Base-by-base conservation (phyloP, 1,139 yeast genomes). In the Yamadazyma sp. region DNA sequence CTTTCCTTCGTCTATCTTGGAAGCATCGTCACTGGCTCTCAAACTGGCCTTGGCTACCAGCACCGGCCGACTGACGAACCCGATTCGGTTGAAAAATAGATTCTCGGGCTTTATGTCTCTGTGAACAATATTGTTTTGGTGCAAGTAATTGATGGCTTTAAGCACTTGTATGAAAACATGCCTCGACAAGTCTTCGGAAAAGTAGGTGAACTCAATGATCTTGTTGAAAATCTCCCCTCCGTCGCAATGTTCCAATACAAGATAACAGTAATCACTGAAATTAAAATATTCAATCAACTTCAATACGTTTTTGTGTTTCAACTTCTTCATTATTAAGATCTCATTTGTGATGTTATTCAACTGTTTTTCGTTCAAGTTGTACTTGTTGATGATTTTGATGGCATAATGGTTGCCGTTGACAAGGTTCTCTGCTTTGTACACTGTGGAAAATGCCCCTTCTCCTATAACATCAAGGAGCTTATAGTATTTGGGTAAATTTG, bases 211-310 rank as follows among this genome's bases (percentile, higher is more conserved):
- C 51, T 88, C 84, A 29, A 92, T 95, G 53, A 92, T 89, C 60
- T 89, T 94, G 54, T 89, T 92, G 65, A 92, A 92, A 27, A 92
- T 81, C 63, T 94, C 98, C 20, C 98, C 98, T 14, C 98, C 98
- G 38, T 83, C 78, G 37, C 92, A 83, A 40, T 87, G 73, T 58
- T 94, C 98, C 50, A 91, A 80, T 7, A 92, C 73, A 41, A 92
- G 80, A 59, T 82, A 92, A 58, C 88, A 87, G 58, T 79, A 76
- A 26, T 79, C 77, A 24, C 68, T 66, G 20, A 64, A 55, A 42
- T 69, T 64, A 41, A 83, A 75, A 55, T 83, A 85, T 47, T 86
- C 87, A 42, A 83, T 64, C 50, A 92, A 76, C 47, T 74, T 73
- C 25, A 89, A 85, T 40, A 92, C 73, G 56, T 89, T 84, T 17